These are phyloP conservation scores for Flammula alnicola DNA, from an alignment of 1,284 basidiomycete species.

Conservation along the genomic window DNA sequence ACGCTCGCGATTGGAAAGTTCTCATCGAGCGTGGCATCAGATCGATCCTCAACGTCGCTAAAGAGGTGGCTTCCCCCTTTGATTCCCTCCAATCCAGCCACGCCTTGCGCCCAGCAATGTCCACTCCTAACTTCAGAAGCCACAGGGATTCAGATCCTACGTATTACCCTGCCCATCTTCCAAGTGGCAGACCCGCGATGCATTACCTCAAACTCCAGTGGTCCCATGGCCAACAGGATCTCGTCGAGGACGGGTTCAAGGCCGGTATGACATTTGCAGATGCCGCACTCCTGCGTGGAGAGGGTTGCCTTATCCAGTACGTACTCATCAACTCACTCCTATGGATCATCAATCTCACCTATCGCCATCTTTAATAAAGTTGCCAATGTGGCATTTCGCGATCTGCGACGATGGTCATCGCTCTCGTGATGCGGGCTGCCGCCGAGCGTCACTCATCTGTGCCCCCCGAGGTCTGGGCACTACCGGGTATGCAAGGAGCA, in stretches of 20 bases:
- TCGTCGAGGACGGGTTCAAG: conserved; percentile 80
- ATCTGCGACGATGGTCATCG: conserved; percentile 92
- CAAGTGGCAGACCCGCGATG: conserved; percentile 74
- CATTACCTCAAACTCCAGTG: conserved; percentile 93
- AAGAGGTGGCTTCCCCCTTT: conserved; percentile 86
- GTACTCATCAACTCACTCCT: conserved; percentile 38
- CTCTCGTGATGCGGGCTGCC: conserved; percentile 94
- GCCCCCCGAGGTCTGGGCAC: conserved; percentile 75
- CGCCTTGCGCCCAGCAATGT: conserved; percentile 61
- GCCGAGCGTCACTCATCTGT: conserved; percentile 70
- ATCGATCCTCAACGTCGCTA: conserved; percentile 92
- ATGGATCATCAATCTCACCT: conserved; percentile 18
- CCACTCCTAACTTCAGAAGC: conserved; percentile 67
- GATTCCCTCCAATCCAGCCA: conserved; percentile 49
- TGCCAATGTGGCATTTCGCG: conserved; percentile 97
- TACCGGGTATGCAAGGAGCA: conserved; percentile 90
- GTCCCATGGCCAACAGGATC: conserved; percentile 92
- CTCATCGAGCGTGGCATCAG: conserved; percentile 78
- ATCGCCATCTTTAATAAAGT: conserved; percentile 43
- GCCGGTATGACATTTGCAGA: conserved; percentile 84
- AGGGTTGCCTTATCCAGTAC: conserved; percentile 88
- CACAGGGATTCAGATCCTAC: conserved; percentile 45
- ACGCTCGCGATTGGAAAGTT: conserved; percentile 78
- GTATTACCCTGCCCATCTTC: conserved; percentile 66
- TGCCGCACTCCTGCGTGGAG: conserved; percentile 69